Conservation (phyloP, 2,329 filamentous ascomycete genomes). For the Neurospora sp. region DNA sequence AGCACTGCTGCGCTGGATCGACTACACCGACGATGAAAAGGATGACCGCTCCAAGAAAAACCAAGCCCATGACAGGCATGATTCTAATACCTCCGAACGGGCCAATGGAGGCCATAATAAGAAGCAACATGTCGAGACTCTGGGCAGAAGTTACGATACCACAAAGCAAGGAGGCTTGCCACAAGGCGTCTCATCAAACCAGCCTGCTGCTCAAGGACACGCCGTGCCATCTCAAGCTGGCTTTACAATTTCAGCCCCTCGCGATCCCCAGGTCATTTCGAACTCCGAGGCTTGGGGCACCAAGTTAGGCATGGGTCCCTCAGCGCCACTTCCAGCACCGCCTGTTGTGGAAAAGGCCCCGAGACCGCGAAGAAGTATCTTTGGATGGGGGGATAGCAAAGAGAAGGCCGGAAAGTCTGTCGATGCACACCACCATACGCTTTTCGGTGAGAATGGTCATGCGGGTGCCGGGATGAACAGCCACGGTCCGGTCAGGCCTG, state of each 20-base stretch:
- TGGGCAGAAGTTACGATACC: conserved; percentile 40
- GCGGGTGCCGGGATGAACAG: conserved; percentile 24
- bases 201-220: conserved; percentile 25
- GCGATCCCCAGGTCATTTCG: conserved; percentile 74
- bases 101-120: conserved; percentile 28
- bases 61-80: conserved; percentile 29
- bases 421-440: conserved; percentile 47
- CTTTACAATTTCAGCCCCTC: conserved; percentile 69
- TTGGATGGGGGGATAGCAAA: conserved; percentile 45
- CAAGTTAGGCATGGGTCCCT: conserved; percentile 44
- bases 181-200: conserved; percentile 30
- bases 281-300: conserved; percentile 82
- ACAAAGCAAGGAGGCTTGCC: conserved; percentile 43
- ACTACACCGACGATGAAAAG: conserved; percentile 55
- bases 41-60: conserved; percentile 33
- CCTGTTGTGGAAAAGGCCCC: conserved; percentile 58
- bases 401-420: conserved; percentile 48
- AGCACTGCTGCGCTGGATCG: conserved; percentile 78
- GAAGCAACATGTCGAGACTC: conserved; percentile 26
- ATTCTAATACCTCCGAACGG: conserved; percentile 26
- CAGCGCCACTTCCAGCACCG: conserved; percentile 25
- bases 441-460: conserved; percentile 39
- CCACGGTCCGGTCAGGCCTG: conserved; percentile 51
- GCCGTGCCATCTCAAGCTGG: conserved; percentile 29
- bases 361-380: conserved; percentile 63